Evolutionary conservation across 2,329 filamentous ascomycete genomes (phyloP).

Genomic region (Colletotrichum chrysophilum): DNA sequence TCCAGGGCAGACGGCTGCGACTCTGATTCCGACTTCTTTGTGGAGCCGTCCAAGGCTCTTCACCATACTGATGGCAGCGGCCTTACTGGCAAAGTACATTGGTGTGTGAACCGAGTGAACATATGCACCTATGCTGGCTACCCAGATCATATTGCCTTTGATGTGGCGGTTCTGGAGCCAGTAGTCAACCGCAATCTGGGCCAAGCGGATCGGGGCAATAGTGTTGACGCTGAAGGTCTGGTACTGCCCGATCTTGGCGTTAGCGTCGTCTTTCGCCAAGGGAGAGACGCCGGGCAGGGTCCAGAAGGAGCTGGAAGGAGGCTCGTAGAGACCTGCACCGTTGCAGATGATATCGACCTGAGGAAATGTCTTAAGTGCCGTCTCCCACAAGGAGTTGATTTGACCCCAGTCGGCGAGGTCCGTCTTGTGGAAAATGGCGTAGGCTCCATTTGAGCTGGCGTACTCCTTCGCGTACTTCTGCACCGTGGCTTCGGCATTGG

Average conservation of each 20-base stretch:
- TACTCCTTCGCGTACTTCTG: background rate
- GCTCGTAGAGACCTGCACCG: conserved; percentile 29
- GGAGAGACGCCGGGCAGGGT: conserved; percentile 27
- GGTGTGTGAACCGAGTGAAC: conserved; percentile 32
- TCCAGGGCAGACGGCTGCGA: background rate
- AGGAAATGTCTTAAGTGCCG: conserved; percentile 12
- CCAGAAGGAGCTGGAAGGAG: conserved; percentile 31
- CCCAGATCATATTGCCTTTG: conserved; percentile 41
- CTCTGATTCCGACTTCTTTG: background rate
- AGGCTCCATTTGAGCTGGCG: background rate
- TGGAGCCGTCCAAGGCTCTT: background rate
- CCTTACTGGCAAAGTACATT: conserved; percentile 34
- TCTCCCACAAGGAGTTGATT: conserved; percentile 28
- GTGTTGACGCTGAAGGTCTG: conserved; percentile 30
- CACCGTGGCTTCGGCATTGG: conserved; percentile 25
- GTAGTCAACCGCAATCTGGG: conserved; percentile 32
- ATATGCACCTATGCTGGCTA: conserved; percentile 33
- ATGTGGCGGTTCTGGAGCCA: conserved; percentile 29
- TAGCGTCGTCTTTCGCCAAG: conserved; percentile 22
- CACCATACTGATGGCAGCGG: conserved; percentile 21
- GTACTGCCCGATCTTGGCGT: conserved; percentile 27
- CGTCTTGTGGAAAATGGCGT: conserved; percentile 27
- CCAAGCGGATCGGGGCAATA: conserved; percentile 29
- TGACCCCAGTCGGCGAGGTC: conserved; percentile 30
- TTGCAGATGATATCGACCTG: conserved; percentile 23